Evolutionary conservation across 805 yeast genomes (phyloP).

Genomic region (Lipomyces sp.): DNA sequence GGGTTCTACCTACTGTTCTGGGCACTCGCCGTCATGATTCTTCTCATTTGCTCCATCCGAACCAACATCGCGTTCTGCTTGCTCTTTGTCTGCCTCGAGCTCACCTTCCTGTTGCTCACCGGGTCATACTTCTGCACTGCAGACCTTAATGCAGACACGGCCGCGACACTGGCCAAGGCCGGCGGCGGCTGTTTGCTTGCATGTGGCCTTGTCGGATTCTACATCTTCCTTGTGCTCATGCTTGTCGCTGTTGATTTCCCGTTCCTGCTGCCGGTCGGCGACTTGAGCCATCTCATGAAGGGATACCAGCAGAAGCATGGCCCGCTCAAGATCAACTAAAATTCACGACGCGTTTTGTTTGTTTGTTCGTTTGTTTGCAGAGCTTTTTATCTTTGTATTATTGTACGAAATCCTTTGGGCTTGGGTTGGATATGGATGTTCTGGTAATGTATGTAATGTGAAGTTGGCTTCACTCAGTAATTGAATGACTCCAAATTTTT

Average conservation of each 20-base stretch:
- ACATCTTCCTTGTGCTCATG: conserved; percentile 26
- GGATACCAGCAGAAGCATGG: conserved; percentile 28
- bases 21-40: conserved; percentile 17
- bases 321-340: conserved; percentile 13
- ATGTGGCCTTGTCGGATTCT: conserved; percentile 23
- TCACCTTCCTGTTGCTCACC: conserved; percentile 20
- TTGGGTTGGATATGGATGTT: too few species aligned
- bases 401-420: too few species aligned
- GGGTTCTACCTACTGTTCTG: conserved; percentile 26
- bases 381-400: too few species aligned
- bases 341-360: too few species aligned
- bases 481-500: too few species aligned
- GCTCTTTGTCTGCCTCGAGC: conserved; percentile 18
- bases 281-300: conserved; percentile 18
- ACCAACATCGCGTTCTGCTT: conserved; percentile 26
- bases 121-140: conserved; percentile 18
- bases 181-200: conserved; percentile 24
- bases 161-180: conserved; percentile 14
- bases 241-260: conserved; percentile 27
- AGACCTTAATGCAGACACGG: conserved; percentile 1
- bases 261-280: conserved; percentile 25
- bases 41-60: conserved; percentile 22
- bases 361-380: too few species aligned
- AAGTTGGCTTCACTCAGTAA: too few species aligned
- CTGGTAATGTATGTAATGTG: too few species aligned